Conservation (phyloP, 2,329 filamentous ascomycete genomes). For the Fusarium sp. region DNA sequence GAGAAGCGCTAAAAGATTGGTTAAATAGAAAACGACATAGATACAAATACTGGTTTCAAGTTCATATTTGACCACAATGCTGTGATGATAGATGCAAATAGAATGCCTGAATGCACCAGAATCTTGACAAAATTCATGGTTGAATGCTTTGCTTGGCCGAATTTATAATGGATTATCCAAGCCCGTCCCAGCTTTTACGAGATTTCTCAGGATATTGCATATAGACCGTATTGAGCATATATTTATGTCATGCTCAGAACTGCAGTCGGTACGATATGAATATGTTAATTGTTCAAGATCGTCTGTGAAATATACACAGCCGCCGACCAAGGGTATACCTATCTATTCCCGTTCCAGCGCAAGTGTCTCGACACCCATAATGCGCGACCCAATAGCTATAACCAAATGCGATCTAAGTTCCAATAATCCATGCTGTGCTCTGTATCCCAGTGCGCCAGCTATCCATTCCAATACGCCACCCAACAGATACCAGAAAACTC, state of each 20-base stretch:
- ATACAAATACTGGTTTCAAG: background rate
- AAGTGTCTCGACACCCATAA: conserved; percentile 10
- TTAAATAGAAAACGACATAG: conserved; percentile 3
- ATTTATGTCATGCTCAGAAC: background rate
- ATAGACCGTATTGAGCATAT: background rate
- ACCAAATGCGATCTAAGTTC: conserved; percentile 30
- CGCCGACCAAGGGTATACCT: conserved; percentile 36
- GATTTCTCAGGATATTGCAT: background rate
- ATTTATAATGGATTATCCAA: background rate
- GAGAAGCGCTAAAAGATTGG: conserved; percentile 5
- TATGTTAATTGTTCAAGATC: conserved; percentile 29
- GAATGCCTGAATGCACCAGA: background rate
- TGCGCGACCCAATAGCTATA: conserved; percentile 25
- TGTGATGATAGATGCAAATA: background rate
- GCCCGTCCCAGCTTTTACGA: background rate
- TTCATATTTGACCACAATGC: background rate
- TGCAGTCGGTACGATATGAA: background rate
- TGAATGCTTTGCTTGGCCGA: background rate
- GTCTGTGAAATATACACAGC: conserved; percentile 12
- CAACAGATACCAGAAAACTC: conserved; percentile 27
- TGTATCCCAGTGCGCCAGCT: conserved; percentile 24
- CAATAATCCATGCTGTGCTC: conserved; percentile 24
- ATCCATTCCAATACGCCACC: conserved; percentile 23
- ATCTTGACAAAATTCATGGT: background rate
- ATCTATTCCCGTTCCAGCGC: conserved; percentile 29